A percentile compares a stretch with the other conserved stretches of the same genome.
Evolutionary conservation across 2,329 filamentous ascomycete genomes (phyloP).

Genomic region (Hortaea werneckii): DNA sequence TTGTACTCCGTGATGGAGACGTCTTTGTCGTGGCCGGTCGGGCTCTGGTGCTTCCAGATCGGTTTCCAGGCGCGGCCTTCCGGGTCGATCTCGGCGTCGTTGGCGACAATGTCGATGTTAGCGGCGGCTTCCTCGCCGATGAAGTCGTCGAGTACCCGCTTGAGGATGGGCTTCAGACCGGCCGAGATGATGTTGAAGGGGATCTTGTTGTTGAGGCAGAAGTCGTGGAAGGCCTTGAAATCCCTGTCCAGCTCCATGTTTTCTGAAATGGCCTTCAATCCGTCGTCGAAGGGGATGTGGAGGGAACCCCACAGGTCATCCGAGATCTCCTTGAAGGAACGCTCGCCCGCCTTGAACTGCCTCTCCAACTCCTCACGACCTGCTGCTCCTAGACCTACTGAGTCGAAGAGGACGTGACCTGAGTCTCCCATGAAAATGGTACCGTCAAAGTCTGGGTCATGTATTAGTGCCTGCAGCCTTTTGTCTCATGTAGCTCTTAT

Average conservation of each 20-base stretch:
- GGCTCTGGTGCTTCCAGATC: conserved; percentile 56
- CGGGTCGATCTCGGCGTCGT: conserved; percentile 50
- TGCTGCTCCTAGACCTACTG: conserved; percentile 51
- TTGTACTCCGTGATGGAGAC: conserved; percentile 53
- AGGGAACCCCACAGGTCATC: conserved; percentile 63
- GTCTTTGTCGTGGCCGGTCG: conserved; percentile 58
- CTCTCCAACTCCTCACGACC: conserved; percentile 48
- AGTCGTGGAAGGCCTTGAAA: conserved; percentile 55
- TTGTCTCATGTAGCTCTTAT: neutral
- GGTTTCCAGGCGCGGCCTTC: conserved; percentile 55
- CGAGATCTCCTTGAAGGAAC: conserved; percentile 59
- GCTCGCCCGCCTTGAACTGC: conserved; percentile 55
- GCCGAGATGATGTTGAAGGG: conserved; percentile 62
- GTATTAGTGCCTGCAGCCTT: conserved; percentile 6
- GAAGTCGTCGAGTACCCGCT: conserved; percentile 53
- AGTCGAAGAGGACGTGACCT: conserved; percentile 59
- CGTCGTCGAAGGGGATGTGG: conserved; percentile 56
- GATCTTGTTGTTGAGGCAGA: conserved; percentile 52
- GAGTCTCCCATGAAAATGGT: conserved; percentile 58
- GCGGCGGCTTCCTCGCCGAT: conserved; percentile 50
- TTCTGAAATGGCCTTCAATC: conserved; percentile 54
- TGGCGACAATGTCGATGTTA: conserved; percentile 58
- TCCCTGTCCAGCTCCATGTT: conserved; percentile 53
- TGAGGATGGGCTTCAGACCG: conserved; percentile 54
- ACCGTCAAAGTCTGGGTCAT: conserved; percentile 52